Evolutionary conservation across 202 grass and related monocot species (phyloP).

Genomic region (Panicum virgatum): DNA sequence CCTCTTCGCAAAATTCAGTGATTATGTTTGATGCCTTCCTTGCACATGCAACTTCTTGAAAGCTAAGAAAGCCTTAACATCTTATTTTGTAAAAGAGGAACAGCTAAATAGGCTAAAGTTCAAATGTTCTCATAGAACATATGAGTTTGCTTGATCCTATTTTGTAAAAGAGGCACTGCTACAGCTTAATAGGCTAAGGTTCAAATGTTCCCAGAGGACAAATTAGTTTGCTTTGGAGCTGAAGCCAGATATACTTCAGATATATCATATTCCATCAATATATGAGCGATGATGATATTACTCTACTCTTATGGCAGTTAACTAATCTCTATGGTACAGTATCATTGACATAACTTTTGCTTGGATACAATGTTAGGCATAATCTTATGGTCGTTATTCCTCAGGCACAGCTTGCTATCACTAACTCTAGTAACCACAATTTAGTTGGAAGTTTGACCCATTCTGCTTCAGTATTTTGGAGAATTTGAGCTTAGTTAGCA

Average conservation of each 20-base stretch:
- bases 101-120: not conserved
- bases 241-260: not conserved
- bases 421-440: not conserved
- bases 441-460: not conserved
- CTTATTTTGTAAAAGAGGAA: not conserved
- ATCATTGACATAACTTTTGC: not conserved
- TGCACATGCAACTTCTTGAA: not conserved
- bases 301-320: not conserved
- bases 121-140: constrained; percentile 14
- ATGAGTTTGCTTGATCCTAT: constrained; percentile 4
- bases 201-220: constrained; percentile 26
- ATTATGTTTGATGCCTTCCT: not conserved
- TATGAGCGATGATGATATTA: not conserved
- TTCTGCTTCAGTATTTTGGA: not conserved
- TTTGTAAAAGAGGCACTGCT: not conserved
- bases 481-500: not conserved
- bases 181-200: not conserved
- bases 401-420: not conserved
- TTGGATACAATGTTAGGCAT: not conserved
- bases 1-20: not conserved
- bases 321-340: not conserved
- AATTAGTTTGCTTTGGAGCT: not conserved
- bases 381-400: not conserved
- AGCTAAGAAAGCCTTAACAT: constrained; percentile 13
- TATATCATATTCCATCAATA: constrained; percentile 15